Evolutionary conservation across 1,284 basidiomycete species (phyloP), one percentile per base, ranked within the genome.

Genomic region (Cryptococcus sp.): DNA sequence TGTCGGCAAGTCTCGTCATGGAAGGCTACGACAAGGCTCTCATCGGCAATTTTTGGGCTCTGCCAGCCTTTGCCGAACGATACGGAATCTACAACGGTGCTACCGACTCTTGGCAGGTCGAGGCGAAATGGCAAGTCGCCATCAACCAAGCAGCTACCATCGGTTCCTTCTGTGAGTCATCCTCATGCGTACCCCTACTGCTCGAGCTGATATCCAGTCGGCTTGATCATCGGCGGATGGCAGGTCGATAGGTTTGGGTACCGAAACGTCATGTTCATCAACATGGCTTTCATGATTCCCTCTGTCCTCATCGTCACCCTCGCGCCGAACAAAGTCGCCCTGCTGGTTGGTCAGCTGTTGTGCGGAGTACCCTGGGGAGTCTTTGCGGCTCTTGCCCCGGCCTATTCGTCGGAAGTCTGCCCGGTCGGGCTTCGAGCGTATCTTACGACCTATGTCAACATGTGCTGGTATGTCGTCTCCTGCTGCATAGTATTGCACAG

Each of bases 331-430:
- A 46, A 52, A 2, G 46, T 52, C 19, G 66, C 65, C 44, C 65
- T 76, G 4, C 55, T 74, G 26, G 63, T 62, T 32, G 71, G 72
- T 12, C 62, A 48, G 24, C 33, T 48, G 4, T 58, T 73, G 1
- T 52, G 45, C 43, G 55, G 59, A 33, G 46, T 61, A 4, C 59
- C 59, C 7, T 61, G 54, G 54, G 59, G 59, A 40, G 50, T 51
- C 23, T 60, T 57, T 45, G 41, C 41, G 21, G 57, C 48, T 38
- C 56, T 74, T 11, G 69, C 72, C 5, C 62, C 61, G 24, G 60
- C 69, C 14, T 76, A 74, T 54, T 74, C 74, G 10, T 66, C 74
- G 22, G 75, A 77, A 31, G 65, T 77, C 34, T 68, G 65, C 39
- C 75, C 75, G 3, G 61, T 74, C 36, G 57, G 61, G 3, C 66